Base-by-base conservation (phyloP, 495 filamentous ascomycete species). In the Friedmanniomyces endolithicus region DNA sequence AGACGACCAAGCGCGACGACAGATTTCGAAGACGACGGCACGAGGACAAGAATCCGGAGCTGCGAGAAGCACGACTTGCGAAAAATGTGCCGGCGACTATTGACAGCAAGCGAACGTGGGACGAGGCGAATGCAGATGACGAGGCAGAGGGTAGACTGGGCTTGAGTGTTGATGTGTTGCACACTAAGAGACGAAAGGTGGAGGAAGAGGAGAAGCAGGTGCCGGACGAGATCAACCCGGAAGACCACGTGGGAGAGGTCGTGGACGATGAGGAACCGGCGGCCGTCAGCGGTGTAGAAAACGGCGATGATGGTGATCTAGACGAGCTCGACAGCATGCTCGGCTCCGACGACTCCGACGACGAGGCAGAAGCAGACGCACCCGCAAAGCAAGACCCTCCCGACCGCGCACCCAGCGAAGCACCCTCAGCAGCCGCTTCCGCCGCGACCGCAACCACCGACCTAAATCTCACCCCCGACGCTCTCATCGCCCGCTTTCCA, bases 51-150 rank as follows among this genome's bases (percentile, higher is more conserved):
- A 78, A 96, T 61, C 90, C 92, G n/a, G 74, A 76, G 41, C 67
- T 95, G 48, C 77, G 79, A 49, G 78, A 78, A 50, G 77, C 83
- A 50, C 76, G 92, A 60, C 72, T 87, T 47, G 80, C 75, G 58
- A 78, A 75, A 59, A 97, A 96, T 71, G 74, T 89, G 37, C 88
- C 92, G 1, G 65, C 80, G 37, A 95, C 88, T 1, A 78, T 96
- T 22, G 92, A 97, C 58, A 78, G 81, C 45, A 96, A 95, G 75
- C 73, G 92, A 65, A 80, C 87, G 49, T 98, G 90, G 90, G 92
- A 97, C 63, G 86, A 94, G 37, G 79, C 84, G n/a, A 85, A 86
- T 53, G 82, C 84, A 44, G 87, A 86, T 58, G 77, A 79, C 60
- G 69, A 61, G 52, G 68, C 67, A 56, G 62, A 55, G 23, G 74